A percentile compares a stretch with the other conserved stretches of the same genome.
phyloP scores from a whole-genome alignment of 345 rosid species.

The Linum lewisii region DNA sequence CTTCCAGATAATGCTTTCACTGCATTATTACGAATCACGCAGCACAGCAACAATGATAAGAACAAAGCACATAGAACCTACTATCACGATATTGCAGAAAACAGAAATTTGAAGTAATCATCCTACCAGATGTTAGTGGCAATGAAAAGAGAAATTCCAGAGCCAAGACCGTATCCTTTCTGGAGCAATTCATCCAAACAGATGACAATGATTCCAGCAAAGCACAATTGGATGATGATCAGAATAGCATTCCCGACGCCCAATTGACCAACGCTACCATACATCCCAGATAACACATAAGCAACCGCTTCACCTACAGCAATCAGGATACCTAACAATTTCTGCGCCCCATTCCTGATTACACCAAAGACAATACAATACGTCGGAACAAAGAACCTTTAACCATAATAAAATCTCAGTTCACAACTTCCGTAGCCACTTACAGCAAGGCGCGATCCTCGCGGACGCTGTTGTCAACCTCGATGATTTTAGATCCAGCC shows the following conservation, averaged over 20 bases:
- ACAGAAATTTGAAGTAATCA: not conserved
- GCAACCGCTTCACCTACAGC: slow-evolving; percentile 7
- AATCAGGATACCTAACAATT: slow-evolving; percentile 2
- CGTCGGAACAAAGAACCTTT: not conserved
- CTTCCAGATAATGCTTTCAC: slow-evolving; percentile 6
- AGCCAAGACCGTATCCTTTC: slow-evolving; percentile 7
- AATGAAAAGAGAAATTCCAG: slow-evolving; percentile 4
- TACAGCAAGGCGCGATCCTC: not conserved
- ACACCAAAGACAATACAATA: not conserved
- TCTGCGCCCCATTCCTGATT: slow-evolving; percentile 4
- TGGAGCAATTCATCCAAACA: slow-evolving; percentile 6
- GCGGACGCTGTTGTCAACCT: not conserved
- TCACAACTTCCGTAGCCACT: not conserved
- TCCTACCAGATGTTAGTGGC: slow-evolving; percentile 4
- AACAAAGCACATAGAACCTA: not conserved
- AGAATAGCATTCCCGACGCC: slow-evolving; percentile 7
- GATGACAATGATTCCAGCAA: slow-evolving; percentile 2
- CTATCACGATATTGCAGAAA: not conserved
- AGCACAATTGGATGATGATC: slow-evolving; percentile 1
- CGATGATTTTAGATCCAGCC: not conserved
- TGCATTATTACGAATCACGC: not conserved
- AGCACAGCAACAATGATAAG: not conserved
- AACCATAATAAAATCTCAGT: not conserved
- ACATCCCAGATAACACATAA: slow-evolving; percentile 7
- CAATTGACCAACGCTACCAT: slow-evolving; percentile 3